Evolutionary conservation across 169 alveolate genomes (phyloP), one percentile per base, ranked within the genome.

Genomic region (Babesia microti): DNA sequence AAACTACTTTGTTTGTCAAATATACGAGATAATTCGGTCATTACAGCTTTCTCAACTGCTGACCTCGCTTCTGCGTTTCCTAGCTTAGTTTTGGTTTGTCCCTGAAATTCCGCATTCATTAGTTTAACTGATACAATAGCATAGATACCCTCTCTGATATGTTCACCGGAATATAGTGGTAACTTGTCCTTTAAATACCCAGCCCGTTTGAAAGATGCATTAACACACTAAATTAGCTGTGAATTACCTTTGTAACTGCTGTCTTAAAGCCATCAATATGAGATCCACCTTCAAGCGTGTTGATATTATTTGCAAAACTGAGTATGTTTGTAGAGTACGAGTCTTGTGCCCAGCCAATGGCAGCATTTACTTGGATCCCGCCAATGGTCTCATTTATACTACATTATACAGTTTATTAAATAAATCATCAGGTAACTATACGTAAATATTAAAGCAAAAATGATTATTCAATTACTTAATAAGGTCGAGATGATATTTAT

Each of bases 41-140:
- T 56, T 27, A 70, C 61, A 12, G 68, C 59, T 51, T 60, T 58
- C 58, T 80, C 86, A 11, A 72, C 60, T 42, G 60, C 60, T 7
- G 81, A 52, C 27, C 69, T 54, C 15, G 74, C 83, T 17, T 63
- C 24, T 35, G 59, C 52, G 33, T 72, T 73, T 30, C 88, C 86
- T 30, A 82, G 66, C 50, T 70, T 82, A n/a, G 69, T 61, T 46
- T 82, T 82, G 9, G 90, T 82, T 53, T 82, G 90, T 4, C 90
- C 90, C 55, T 82, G 88, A 57, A 82, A 83, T 47, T 79, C 88
- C 2, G 91, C 84, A 21, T 78, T 72, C 41, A 42, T 59, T 45
- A 78, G 51, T 56, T 60, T 78, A 9, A 82, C 66, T 11, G 83
- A 69, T 14, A 82, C 59, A 19, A 82, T 67, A 41, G 87, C 88